Percentiles rank a stretch among this genome's conserved stretches.
Conservation (phyloP, 192 early-diverging fungal species). For the Backusella circina region DNA sequence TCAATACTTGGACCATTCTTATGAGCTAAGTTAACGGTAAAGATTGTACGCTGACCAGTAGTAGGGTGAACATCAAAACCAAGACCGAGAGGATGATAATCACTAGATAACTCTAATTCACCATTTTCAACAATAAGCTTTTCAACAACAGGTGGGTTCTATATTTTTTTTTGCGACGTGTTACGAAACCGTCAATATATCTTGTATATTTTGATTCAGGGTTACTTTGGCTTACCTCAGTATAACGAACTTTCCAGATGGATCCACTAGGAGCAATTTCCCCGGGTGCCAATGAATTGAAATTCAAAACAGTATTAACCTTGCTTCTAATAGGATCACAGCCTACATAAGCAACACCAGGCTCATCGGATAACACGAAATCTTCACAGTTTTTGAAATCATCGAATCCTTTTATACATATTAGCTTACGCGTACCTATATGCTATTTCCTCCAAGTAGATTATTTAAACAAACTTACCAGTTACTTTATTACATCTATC, state of each 20-base stretch:
- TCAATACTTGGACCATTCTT: neutral
- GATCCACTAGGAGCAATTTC: neutral
- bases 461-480: neutral
- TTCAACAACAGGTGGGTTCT: neutral
- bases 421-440: neutral
- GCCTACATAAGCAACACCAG: constrained; percentile 5
- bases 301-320: constrained; percentile 18
- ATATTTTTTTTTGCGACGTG: neutral
- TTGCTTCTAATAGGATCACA: constrained; percentile 21
- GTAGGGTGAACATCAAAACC: constrained; percentile 4
- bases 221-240: constrained; percentile 6
- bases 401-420: neutral
- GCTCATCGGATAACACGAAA: neutral
- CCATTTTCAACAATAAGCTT: neutral
- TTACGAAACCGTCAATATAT: neutral
- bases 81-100: constrained; percentile 31
- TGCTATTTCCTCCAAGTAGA: neutral
- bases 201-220: neutral
- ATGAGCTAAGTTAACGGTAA: constrained; percentile 14
- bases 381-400: constrained; percentile 16
- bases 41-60: neutral
- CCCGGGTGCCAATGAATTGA: constrained; percentile 5
- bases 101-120: neutral
- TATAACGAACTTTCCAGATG: constrained; percentile 14
- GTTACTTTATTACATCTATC: neutral